Base-by-base conservation (phyloP, 1,139 yeast genomes). In the Saccharomyces hybrid region DNA sequence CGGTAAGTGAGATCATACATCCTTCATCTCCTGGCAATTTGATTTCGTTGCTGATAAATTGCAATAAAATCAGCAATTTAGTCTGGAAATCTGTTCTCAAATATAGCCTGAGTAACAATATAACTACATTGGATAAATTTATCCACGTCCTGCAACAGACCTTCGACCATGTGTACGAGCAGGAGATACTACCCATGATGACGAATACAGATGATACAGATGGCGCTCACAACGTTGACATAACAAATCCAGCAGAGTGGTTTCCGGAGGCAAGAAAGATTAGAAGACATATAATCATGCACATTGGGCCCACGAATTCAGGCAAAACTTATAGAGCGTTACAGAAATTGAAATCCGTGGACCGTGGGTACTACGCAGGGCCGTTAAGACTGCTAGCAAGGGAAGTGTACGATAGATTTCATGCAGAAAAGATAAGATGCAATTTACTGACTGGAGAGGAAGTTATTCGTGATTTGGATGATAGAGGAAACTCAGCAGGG, bases 221-320 rank as follows among this genome's bases (percentile, higher is more conserved):
- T 38, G 44, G 44, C 25, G 44, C 44, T 54, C 58, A 14, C n/a
- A 57, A 57, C 13, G 52, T 72, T 2, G 87, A 84, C 60, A 75
- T 84, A 25, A 75, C 82, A 2, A 80, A 84, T 60, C 96, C 97
- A 0, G 84, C 86, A 1, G 89, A 85, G 67, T 88, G 96, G 95
- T 93, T 78, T 64, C 97, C 99, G 0, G 82, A 78, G 51, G 96
- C 99, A 0, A 76, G 99, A 48, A 81, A 84, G 59, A 76, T 90
- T 75, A 84, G 82, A 59, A 76, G 99, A 46, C 85, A 86, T 55
- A 78, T 93, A 48, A 78, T 85, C 23, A 80, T 95, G 82, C 99
- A 93, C 69, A 89, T 93, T 19, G 99, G 99, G 0, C 99, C 99
- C 0, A 93, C 99, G 0, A 93, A 93, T 68, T 84, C 95, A 62